phyloP scores from a whole-genome alignment of 2,329 filamentous ascomycete genomes.

The Talaromyces atroroseus region DNA sequence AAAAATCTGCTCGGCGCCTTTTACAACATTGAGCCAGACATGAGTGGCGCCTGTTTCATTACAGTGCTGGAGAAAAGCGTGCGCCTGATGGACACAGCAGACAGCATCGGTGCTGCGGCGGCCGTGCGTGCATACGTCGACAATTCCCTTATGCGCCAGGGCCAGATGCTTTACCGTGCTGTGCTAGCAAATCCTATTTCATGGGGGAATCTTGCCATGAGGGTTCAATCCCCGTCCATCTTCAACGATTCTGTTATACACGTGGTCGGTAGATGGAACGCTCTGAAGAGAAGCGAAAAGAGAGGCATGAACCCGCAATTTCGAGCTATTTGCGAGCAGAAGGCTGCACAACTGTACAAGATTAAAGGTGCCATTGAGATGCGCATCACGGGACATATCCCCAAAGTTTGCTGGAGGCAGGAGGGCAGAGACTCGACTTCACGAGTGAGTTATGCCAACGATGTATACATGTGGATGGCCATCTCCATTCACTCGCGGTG shows the following conservation, averaged over 20 bases:
- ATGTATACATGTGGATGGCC: slow-evolving; percentile 50
- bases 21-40: slow-evolving; percentile 39
- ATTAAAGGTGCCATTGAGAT: slow-evolving; percentile 25
- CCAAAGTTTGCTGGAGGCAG: slow-evolving; percentile 35
- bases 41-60: slow-evolving; percentile 37
- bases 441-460: slow-evolving; percentile 42
- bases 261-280: slow-evolving; percentile 27
- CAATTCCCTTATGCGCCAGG: slow-evolving; percentile 43
- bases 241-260: slow-evolving; percentile 30
- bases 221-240: slow-evolving; percentile 40
- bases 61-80: slow-evolving; percentile 37
- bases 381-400: slow-evolving; percentile 25
- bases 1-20: slow-evolving; percentile 43
- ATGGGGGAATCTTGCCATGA: slow-evolving; percentile 44
- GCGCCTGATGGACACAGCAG: slow-evolving; percentile 41
- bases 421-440: slow-evolving; percentile 25
- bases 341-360: slow-evolving; percentile 19
- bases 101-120: slow-evolving; percentile 41
- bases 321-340: slow-evolving; percentile 21
- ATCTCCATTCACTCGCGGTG: slow-evolving; percentile 45
- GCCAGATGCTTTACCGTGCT: slow-evolving; percentile 41
- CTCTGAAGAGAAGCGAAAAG: slow-evolving; percentile 18
- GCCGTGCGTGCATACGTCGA: slow-evolving; percentile 44
- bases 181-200: slow-evolving; percentile 39
- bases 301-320: slow-evolving; percentile 17